Evolutionary conservation across 495 filamentous ascomycete genomes (phyloP), one percentile per base, ranked within the genome.

Genomic region (Pyrenula aspistea): DNA sequence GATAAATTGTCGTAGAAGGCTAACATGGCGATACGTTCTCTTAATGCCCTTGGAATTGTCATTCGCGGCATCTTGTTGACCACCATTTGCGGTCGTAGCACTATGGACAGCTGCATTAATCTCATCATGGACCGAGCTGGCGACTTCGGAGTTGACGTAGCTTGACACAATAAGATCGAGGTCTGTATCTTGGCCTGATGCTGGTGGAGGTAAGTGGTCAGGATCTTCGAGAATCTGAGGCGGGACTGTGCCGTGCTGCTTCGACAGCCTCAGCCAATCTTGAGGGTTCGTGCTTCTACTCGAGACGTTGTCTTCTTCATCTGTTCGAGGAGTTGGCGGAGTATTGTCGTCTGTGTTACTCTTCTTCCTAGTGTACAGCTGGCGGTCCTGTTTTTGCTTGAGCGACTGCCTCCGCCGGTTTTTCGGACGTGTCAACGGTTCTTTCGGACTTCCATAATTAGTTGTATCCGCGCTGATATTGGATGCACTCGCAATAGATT

Each of bases 291-390:
- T 65, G 55, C 76, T 77, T 36, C 85, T 84, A 53, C 85, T 82
- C 10, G 84, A 71, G 54, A 84, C 79, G 50, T 86, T 84, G 51
- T 83, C 82, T 63, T 85, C 83, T 57, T 86, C 84, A 57, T 84
- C 81, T 1, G 77, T 81, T 57, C 75, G 77, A 22, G 87, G 86
- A 8, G 85, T 87, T 12, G 68, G 61, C 10, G 77, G 71, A 12
- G 68, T 67, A 53, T 62, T 59, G 49, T 67, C 59, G 15, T 84
- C 83, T 25, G 73, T 68, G 22, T 80, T 72, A 55, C 74, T 76
- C 65, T 83, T 88, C 62, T 87, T 88, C 10, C 91, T 82, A 2
- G 91, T 95, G 63, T 85, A 99, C 10, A 99, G 83, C 63, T 95
- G 87, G 22, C 87, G 77, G 61, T 96, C 93, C 65, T 99, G 93